phyloP scores from a whole-genome alignment of 2,329 filamentous ascomycete species.

The Knoxdaviesia proteae region DNA sequence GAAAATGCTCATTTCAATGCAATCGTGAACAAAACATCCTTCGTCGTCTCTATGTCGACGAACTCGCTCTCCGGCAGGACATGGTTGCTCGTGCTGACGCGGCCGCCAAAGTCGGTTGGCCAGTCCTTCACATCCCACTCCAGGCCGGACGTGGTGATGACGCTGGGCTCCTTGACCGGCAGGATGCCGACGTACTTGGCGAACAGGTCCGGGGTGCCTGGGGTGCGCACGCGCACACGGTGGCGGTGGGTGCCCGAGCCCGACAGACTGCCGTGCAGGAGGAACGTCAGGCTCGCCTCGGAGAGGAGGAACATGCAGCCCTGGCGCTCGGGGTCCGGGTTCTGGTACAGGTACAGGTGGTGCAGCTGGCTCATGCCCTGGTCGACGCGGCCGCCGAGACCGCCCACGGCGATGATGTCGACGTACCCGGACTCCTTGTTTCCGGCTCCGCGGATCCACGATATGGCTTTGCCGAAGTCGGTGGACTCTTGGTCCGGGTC shows the following conservation, averaged over 20 bases:
- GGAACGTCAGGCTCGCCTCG: conserved; percentile 59
- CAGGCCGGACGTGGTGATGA: conserved; percentile 61
- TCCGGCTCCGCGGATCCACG: conserved; percentile 26
- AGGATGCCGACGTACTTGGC: conserved; percentile 71
- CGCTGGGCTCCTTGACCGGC: conserved; percentile 56
- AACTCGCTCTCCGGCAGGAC: conserved; percentile 35
- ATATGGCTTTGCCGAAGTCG: conserved; percentile 72
- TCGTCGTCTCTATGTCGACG: conserved; percentile 40
- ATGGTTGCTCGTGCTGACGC: conserved; percentile 65
- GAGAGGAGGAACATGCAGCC: conserved; percentile 62
- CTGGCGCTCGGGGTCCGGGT: conserved; percentile 22
- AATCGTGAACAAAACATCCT: conserved; percentile 54
- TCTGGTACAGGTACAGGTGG: conserved; percentile 51
- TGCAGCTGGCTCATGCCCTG: conserved; percentile 80
- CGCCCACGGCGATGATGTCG: conserved; percentile 65
- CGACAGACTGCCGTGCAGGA: conserved; percentile 30
- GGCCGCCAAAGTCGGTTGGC: conserved; percentile 54
- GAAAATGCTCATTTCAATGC: conserved; percentile 23
- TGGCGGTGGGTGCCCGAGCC: conserved; percentile 31
- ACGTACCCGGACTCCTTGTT: conserved; percentile 10
- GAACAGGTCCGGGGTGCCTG: conserved; percentile 29
- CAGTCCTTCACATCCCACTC: conserved; percentile 82
- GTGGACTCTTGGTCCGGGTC: conserved; percentile 72
- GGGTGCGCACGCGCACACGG: conserved; percentile 38
- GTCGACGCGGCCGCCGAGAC: conserved; percentile 76